Evolutionary conservation across 345 rosid species (phyloP).

Genomic region (Populus tremula): DNA sequence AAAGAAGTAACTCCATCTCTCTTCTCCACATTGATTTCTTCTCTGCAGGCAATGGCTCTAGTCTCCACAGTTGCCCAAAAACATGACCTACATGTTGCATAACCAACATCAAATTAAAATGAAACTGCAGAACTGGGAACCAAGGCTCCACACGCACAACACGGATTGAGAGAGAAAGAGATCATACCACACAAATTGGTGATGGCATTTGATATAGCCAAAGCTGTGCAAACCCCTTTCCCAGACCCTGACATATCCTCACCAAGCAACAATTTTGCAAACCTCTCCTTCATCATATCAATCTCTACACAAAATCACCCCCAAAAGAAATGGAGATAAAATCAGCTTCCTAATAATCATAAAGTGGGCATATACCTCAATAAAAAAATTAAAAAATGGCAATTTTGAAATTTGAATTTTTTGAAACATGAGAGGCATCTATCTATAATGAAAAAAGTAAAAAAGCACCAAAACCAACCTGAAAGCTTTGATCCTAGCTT

Average conservation of each 20-base stretch:
- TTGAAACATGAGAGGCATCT: neutral
- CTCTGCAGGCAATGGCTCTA: conserved; percentile 72
- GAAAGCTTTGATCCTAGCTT: conserved; percentile 37
- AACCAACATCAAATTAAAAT: conserved; percentile 1
- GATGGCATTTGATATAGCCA: conserved; percentile 91
- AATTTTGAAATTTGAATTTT: neutral
- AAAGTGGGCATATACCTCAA: neutral
- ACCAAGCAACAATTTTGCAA: conserved; percentile 87
- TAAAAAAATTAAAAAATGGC: neutral
- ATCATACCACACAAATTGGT: conserved; percentile 93
- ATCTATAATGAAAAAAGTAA: neutral
- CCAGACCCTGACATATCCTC: conserved; percentile 99
- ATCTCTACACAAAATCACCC: conserved; percentile 45
- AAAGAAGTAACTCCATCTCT: conserved; percentile 93
- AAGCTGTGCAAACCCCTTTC: conserved; percentile 88
- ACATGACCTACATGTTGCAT: conserved; percentile 53
- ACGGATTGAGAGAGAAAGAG: neutral
- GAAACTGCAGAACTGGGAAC: conserved; percentile 1
- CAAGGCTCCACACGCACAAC: neutral
- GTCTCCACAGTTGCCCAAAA: conserved; percentile 96
- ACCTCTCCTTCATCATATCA: conserved; percentile 97
- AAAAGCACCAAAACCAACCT: conserved; percentile 38
- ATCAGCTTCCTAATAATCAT: neutral
- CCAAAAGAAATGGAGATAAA: neutral
- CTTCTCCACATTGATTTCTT: conserved; percentile 97